Evolutionary conservation across 2,329 filamentous ascomycete genomes (phyloP), one percentile per base, ranked within the genome.

Genomic region (Fusarium fracticaudum): DNA sequence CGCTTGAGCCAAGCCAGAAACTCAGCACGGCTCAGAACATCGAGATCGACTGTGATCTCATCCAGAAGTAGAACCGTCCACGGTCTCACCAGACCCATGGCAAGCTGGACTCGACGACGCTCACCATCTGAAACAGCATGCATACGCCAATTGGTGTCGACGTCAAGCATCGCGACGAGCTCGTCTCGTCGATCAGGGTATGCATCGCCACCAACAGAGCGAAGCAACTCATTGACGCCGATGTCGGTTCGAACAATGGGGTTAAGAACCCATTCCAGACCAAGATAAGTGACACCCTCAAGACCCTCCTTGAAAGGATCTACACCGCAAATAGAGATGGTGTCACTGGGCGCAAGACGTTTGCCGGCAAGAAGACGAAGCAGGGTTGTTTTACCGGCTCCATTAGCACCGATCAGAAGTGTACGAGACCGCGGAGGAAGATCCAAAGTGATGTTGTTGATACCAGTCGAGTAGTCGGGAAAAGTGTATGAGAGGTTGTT

Each of bases 231-330:
- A 8, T 89, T 89, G 8, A 99, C 96, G 67, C 94, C 94, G 76
- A 99, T 98, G 83, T 99, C 96, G 37, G 93, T 97, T 59, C 96
- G 93, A 54, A 98, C 96, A 78, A 98, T 97, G 55, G 94, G 94
- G 86, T 98, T 98, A 15, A 99, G 89, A 7, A 98, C 96, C 96
- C 96, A 99, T 87, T 99, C 96, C 1, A 98, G 90, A 2, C 96
- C 96, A 13, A 99, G 92, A 83, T 99, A 99, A 29, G 96, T 98
- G 38, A 99, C 96, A 71, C 96, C 96, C 84, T 98, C 94, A 35
- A 98, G 90, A 17, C 92, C 91, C 41, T 95, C 89, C 82, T 94
- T 93, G 89, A 99, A 99, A 14, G 96, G 96, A 83, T 99, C 96
- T 55, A 94, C 90, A 72, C 93, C 94, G 55, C 90, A 92, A 71